These are phyloP conservation scores for Apiotrichum veenhuisii DNA, from an alignment of 1,284 basidiomycete genomes.

Conservation along the genomic window DNA sequence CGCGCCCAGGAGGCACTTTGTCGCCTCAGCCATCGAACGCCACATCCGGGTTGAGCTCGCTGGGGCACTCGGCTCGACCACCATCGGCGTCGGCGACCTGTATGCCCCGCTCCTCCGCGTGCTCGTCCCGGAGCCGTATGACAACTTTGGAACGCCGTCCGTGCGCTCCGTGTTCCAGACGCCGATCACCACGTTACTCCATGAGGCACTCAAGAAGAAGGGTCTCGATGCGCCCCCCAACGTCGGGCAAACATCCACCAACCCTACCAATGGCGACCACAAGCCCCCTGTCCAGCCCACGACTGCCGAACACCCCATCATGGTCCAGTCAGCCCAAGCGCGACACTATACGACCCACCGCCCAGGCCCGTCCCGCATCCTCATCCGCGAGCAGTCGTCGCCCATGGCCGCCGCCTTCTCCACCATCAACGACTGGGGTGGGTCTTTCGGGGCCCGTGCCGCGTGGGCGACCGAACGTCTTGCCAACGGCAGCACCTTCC, in stretches of 20 bases:
- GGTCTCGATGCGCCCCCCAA: too few relatives aligned
- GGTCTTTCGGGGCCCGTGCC: not conserved
- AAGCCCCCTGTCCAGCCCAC: too few relatives aligned
- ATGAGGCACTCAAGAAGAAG: not conserved
- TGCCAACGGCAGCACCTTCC: not conserved
- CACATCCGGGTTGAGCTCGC: not conserved
- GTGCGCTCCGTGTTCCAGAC: not conserved
- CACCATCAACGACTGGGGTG: not conserved
- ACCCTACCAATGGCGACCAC: too few relatives aligned
- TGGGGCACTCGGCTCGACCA: not conserved
- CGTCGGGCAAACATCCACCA: too few relatives aligned
- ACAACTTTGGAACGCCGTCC: not conserved
- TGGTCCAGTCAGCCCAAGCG: not conserved
- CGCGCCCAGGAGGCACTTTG: not conserved
- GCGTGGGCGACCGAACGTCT: not conserved
- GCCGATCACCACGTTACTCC: not conserved
- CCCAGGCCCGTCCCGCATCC: not conserved
- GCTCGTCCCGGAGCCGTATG: not conserved
- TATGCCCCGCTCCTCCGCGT: not conserved
- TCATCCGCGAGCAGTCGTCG: not conserved
- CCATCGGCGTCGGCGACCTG: not conserved
- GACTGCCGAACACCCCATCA: too few relatives aligned
- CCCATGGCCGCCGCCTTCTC: not conserved
- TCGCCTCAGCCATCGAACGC: not conserved
- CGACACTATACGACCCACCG: not conserved